Evolutionary conservation across 2,329 filamentous ascomycete species (phyloP).

Genomic region (Penicillium brevicompactum): DNA sequence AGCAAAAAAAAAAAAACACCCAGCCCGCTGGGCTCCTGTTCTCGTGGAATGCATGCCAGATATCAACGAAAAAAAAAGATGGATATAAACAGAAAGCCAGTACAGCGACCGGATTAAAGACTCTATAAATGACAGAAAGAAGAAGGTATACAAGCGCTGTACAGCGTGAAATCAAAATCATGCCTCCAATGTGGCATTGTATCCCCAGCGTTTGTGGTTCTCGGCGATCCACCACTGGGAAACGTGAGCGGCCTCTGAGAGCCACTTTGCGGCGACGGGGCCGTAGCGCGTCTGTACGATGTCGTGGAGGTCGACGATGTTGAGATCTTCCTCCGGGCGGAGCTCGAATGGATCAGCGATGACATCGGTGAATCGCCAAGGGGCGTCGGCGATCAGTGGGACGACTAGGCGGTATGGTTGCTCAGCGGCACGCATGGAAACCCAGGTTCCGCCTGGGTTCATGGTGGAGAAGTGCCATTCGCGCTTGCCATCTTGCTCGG

Average conservation of each 20-base stretch:
- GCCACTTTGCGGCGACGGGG: constrained; percentile 37
- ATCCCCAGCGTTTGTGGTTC: constrained; percentile 25
- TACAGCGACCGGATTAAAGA: neutral
- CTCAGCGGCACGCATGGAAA: constrained; percentile 73
- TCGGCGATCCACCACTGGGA: constrained; percentile 46
- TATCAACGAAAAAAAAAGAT: neutral
- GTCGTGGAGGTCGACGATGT: constrained; percentile 28
- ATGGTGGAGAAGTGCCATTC: constrained; percentile 40
- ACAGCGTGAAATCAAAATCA: neutral
- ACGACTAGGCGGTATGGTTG: constrained; percentile 70
- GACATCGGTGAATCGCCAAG: constrained; percentile 40
- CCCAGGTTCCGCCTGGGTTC: constrained; percentile 49
- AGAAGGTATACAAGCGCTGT: neutral
- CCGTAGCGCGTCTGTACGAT: constrained; percentile 32
- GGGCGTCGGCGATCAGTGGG: constrained; percentile 73
- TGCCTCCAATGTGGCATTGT: constrained; percentile 3
- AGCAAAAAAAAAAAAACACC: neutral
- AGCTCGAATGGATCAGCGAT: constrained; percentile 38
- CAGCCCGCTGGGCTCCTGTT: neutral
- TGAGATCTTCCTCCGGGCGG: constrained; percentile 34
- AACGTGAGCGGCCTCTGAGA: constrained; percentile 37
- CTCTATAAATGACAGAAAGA: neutral
- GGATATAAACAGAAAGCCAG: neutral
- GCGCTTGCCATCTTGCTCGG: constrained; percentile 34
- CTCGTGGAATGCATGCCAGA: neutral